These are phyloP conservation scores for Zhuliangozyma parablackwelliae DNA, from an alignment of 1,139 yeast genomes.

Conservation along the genomic window DNA sequence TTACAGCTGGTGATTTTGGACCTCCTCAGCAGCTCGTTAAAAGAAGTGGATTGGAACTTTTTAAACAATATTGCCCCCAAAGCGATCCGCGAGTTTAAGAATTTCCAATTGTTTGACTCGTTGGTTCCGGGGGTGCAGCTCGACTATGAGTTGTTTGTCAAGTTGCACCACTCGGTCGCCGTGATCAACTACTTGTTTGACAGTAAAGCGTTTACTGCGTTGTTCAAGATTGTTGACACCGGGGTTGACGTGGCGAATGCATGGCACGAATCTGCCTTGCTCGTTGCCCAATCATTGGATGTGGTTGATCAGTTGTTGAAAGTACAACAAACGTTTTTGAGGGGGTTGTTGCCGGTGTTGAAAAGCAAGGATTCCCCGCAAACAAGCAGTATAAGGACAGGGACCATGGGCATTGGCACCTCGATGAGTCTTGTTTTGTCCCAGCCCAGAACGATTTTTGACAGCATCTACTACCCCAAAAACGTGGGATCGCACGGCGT, in stretches of 20 bases:
- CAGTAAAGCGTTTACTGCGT: slow-evolving; percentile 49
- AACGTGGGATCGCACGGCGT: slow-evolving; percentile 59
- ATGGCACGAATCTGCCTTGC: slow-evolving; percentile 14
- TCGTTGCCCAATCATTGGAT: slow-evolving; percentile 28
- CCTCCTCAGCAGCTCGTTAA: slow-evolving; percentile 50
- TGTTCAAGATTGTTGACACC: slow-evolving; percentile 47
- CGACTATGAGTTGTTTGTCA: slow-evolving; percentile 33
- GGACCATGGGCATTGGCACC: slow-evolving; percentile 20
- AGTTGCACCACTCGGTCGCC: slow-evolving; percentile 67
- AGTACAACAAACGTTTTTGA: slow-evolving; percentile 43
- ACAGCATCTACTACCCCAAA: slow-evolving; percentile 49
- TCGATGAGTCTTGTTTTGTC: slow-evolving; percentile 25
- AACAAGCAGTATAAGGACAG: slow-evolving; percentile 2
- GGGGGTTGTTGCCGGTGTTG: slow-evolving; percentile 24
- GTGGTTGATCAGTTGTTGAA: slow-evolving; percentile 49
- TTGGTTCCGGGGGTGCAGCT: slow-evolving; percentile 16
- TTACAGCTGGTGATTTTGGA: slow-evolving; percentile 53
- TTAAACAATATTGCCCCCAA: slow-evolving; percentile 39
- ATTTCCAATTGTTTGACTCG: slow-evolving; percentile 41
- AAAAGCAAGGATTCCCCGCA: slow-evolving; percentile 15
- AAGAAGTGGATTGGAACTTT: slow-evolving; percentile 61
- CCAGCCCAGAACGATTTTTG: slow-evolving; percentile 35
- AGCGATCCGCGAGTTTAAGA: slow-evolving; percentile 29
- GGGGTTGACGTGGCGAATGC: slow-evolving; percentile 56
- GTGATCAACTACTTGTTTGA: slow-evolving; percentile 59